phyloP scores from a whole-genome alignment of 164 flowering plant genomes.

The Brasenia schreberi region DNA sequence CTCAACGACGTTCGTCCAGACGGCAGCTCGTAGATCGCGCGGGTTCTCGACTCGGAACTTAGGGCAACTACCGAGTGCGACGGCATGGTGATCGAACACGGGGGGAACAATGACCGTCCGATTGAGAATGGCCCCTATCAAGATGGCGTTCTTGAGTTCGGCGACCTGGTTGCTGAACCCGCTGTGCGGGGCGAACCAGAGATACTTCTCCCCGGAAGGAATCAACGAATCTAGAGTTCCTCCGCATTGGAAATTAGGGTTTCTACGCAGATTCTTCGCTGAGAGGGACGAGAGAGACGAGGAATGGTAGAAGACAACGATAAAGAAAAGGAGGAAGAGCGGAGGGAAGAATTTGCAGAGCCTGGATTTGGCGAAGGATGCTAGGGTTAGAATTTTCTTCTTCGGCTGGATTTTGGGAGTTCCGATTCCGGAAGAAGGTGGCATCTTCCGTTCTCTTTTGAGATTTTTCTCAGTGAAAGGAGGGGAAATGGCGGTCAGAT shows the following conservation, averaged over 20 bases:
- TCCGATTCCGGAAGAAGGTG: not conserved
- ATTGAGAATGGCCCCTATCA: slow-evolving; percentile 66
- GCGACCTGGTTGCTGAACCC: slow-evolving; percentile 95
- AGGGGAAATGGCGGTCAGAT: no score
- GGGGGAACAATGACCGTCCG: slow-evolving; percentile 86
- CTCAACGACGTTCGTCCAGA: slow-evolving; percentile 57
- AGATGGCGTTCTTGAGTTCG: slow-evolving; percentile 67
- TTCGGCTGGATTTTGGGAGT: not conserved
- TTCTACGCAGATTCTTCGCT: slow-evolving; percentile 1
- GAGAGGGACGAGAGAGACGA: slow-evolving; percentile 6
- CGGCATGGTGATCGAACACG: slow-evolving; percentile 82
- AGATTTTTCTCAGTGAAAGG: not conserved
- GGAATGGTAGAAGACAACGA: slow-evolving; percentile 8
- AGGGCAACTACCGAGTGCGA: slow-evolving; percentile 89
- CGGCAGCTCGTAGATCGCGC: slow-evolving; percentile 40
- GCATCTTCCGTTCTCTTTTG: not conserved
- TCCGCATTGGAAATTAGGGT: slow-evolving; percentile 14
- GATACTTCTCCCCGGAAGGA: slow-evolving; percentile 26
- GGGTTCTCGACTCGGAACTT: slow-evolving; percentile 72
- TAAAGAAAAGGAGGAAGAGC: slow-evolving; percentile 19
- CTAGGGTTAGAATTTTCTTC: not conserved
- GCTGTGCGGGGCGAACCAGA: slow-evolving; percentile 87
- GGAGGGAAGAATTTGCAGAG: slow-evolving; percentile 13
- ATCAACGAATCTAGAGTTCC: not conserved
- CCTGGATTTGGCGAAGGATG: not conserved